These are phyloP conservation scores for Cryphonectria japonica DNA, from an alignment of 2,329 filamentous ascomycete species.

Conservation along the genomic window DNA sequence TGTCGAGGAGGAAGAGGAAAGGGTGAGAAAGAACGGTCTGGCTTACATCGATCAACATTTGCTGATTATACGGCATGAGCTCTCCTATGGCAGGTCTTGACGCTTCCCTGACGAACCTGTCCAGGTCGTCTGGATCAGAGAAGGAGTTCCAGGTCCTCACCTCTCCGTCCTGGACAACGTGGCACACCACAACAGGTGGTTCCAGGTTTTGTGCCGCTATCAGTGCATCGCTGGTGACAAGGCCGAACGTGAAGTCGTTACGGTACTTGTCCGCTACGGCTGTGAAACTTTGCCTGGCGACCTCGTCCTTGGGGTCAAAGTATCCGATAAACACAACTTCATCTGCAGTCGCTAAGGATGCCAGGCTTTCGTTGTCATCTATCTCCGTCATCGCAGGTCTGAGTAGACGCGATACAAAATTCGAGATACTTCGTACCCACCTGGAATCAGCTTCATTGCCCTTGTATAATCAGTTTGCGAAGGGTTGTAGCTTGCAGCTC, in stretches of 20 bases:
- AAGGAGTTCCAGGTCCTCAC: constrained; percentile 29
- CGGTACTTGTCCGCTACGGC: constrained; percentile 36
- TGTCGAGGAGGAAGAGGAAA: not conserved
- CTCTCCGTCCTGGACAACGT: constrained; percentile 38
- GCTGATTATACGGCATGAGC: constrained; percentile 39
- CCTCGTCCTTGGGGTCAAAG: constrained; percentile 32
- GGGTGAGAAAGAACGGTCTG: not conserved
- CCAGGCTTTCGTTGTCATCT: constrained; percentile 28
- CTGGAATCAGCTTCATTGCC: not conserved
- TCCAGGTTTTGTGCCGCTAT: constrained; percentile 29
- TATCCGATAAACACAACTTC: constrained; percentile 41
- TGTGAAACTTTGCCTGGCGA: constrained; percentile 32
- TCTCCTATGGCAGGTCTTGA: constrained; percentile 40
- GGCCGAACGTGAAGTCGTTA: constrained; percentile 42
- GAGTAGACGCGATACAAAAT: constrained; percentile 35
- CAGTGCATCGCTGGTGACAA: constrained; percentile 30
- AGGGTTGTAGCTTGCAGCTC: constrained; percentile 14
- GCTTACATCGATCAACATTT: constrained; percentile 42
- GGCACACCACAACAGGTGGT: constrained; percentile 36
- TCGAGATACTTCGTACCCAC: constrained; percentile 30
- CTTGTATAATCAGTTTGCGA: not conserved
- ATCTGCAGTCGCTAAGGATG: constrained; percentile 37
- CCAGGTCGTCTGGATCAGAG: constrained; percentile 32
- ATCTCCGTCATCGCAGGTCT: constrained; percentile 36
- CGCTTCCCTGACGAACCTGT: constrained; percentile 36